Evolutionary conservation across 2,329 filamentous ascomycete species (phyloP).

Genomic region (Hortaea werneckii): DNA sequence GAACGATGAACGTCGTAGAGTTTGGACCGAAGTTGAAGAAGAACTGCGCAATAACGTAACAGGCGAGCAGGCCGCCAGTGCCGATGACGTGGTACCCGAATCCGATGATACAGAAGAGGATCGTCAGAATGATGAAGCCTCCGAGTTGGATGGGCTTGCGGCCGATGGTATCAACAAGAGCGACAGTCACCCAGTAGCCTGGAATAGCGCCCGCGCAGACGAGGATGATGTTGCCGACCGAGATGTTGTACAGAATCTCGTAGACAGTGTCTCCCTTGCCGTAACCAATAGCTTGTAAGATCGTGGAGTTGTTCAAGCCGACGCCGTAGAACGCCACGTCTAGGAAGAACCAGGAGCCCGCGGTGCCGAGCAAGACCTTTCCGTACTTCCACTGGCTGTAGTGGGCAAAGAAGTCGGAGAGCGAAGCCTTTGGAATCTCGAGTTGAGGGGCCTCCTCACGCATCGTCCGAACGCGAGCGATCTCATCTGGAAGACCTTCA

Average conservation of each 20-base stretch:
- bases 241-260: slow-evolving; percentile 60
- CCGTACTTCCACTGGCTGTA: slow-evolving; percentile 63
- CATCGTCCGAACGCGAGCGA: slow-evolving; percentile 51
- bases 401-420: slow-evolving; percentile 59
- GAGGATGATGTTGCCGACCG: slow-evolving; percentile 68
- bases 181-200: slow-evolving; percentile 73
- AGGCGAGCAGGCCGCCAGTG: slow-evolving; percentile 32
- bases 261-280: slow-evolving; percentile 55
- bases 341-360: slow-evolving; percentile 75
- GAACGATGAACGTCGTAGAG: slow-evolving; percentile 42
- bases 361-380: slow-evolving; percentile 65
- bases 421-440: slow-evolving; percentile 59
- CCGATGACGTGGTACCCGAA: slow-evolving; percentile 38
- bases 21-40: slow-evolving; percentile 47
- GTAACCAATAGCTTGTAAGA: slow-evolving; percentile 63
- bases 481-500: slow-evolving; percentile 56
- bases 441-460: slow-evolving; percentile 46
- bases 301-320: slow-evolving; percentile 65
- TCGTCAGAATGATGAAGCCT: slow-evolving; percentile 38
- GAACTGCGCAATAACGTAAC: slow-evolving; percentile 40
- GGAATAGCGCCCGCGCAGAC: slow-evolving; percentile 70
- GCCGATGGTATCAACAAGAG: slow-evolving; percentile 61
- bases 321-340: slow-evolving; percentile 51
- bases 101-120: slow-evolving; percentile 40
- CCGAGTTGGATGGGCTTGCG: slow-evolving; percentile 67